phyloP scores from a whole-genome alignment of 2,329 filamentous ascomycete species.

The Aspergillus sp. region DNA sequence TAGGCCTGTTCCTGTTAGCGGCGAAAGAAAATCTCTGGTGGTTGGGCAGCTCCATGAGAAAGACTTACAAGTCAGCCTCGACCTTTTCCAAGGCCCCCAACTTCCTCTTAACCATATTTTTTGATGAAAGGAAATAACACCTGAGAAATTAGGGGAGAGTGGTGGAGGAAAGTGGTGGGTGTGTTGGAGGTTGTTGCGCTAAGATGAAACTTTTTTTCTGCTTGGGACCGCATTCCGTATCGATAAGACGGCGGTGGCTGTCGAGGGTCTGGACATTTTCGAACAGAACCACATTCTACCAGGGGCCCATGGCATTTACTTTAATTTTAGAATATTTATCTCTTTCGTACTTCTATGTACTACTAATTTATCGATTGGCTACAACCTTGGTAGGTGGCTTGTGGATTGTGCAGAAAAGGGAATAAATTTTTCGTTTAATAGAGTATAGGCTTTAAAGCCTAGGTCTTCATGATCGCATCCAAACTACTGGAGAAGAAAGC shows the following conservation, averaged over 20 bases:
- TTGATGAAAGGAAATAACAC: constrained; percentile 8
- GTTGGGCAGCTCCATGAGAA: neutral
- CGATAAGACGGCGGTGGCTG: constrained; percentile 11
- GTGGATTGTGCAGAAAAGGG: constrained; percentile 8
- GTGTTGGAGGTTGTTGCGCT: constrained; percentile 33
- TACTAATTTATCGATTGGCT: neutral
- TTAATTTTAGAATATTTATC: too few species aligned
- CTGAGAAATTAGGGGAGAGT: constrained; percentile 56
- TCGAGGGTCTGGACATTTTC: neutral
- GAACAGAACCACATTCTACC: neutral
- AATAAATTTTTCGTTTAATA: constrained; percentile 24
- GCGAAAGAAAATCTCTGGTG: constrained; percentile 17
- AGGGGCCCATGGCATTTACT: too few species aligned
- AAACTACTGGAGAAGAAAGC: constrained; percentile 43
- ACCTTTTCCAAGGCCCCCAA: constrained; percentile 92
- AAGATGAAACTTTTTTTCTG: constrained; percentile 11
- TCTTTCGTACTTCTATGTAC: too few species aligned
- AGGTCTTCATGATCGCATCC: constrained; percentile 43
- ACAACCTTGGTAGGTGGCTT: neutral
- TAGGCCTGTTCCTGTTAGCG: constrained; percentile 58
- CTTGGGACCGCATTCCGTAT: constrained; percentile 5
- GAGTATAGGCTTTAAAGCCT: constrained; percentile 22
- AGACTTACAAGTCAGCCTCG: constrained; percentile 76
- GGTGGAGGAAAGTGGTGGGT: constrained; percentile 52
- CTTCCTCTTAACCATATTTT: constrained; percentile 77